Conservation (phyloP, 257 asterid genomes). For the Solanum arcanum region DNA sequence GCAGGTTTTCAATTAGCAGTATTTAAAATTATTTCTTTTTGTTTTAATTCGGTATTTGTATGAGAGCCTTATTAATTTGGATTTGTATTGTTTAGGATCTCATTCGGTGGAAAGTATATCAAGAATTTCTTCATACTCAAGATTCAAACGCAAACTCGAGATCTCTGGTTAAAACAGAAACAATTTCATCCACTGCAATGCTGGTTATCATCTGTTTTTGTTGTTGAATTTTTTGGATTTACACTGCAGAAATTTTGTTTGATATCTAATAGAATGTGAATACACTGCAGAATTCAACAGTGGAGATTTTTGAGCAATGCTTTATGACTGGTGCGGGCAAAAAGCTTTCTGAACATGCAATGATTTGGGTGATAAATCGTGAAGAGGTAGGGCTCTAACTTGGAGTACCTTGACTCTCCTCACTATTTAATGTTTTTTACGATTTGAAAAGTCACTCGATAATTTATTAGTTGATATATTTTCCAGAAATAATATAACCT, state of each 20-base stretch:
- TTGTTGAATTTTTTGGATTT: neutral
- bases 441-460: too few species aligned
- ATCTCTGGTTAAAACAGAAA: too few species aligned
- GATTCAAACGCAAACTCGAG: neutral
- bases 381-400: slow-evolving; percentile 27
- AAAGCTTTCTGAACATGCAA: slow-evolving; percentile 31
- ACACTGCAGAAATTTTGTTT: neutral
- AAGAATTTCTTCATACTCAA: too few species aligned
- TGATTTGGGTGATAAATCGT: slow-evolving; percentile 38
- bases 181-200: neutral
- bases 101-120: neutral
- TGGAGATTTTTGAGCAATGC: slow-evolving; percentile 24
- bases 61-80: neutral
- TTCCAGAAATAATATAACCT: neutral
- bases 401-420: neutral
- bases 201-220: neutral
- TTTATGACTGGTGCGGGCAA: slow-evolving; percentile 51
- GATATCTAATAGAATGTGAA: too few species aligned
- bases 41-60: neutral
- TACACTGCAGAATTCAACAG: slow-evolving; percentile 38
- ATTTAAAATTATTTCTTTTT: neutral
- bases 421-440: neutral
- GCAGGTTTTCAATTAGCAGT: slow-evolving; percentile 24
- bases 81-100: rapidly evolving
- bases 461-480: too few species aligned